phyloP scores from a whole-genome alignment of 106 monocot genomes.

The Acorus gramineus region DNA sequence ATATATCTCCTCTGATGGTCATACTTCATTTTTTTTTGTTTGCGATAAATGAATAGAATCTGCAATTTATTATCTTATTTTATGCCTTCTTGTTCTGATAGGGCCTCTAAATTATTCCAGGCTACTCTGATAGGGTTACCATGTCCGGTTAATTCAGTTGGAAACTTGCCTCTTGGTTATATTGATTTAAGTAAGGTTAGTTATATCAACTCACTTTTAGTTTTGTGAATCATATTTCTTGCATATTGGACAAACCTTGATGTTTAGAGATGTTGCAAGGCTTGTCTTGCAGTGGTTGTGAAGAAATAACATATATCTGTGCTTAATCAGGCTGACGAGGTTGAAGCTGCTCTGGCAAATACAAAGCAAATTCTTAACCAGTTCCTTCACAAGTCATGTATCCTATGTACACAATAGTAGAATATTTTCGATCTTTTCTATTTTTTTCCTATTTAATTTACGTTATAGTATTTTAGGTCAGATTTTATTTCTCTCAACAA shows the following conservation, averaged over 20 bases:
- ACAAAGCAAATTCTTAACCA: conserved; percentile 93
- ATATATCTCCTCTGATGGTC: conserved; percentile 92
- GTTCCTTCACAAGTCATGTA: conserved; percentile 87
- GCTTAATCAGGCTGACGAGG: conserved; percentile 56
- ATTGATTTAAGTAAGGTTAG: conserved; percentile 61
- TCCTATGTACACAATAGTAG: conserved; percentile 26
- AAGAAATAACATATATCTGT: conserved; percentile 4
- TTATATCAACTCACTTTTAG: not conserved
- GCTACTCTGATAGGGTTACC: conserved; percentile 88
- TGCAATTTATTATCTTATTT: conserved; percentile 1
- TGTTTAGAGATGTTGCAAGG: too few species aligned
- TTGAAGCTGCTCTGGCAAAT: conserved; percentile 82
- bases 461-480: too few species aligned
- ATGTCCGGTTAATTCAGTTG: conserved; percentile 91
- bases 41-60: not conserved
- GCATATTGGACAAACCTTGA: too few species aligned
- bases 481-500: too few species aligned
- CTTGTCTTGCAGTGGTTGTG: not conserved
- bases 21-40: conserved; percentile 4
- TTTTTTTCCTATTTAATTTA: not conserved
- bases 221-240: too few species aligned
- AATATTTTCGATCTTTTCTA: not conserved
- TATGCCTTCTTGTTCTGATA: not conserved
- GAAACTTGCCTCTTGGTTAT: conserved; percentile 60
- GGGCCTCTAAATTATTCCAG: conserved; percentile 22